These are phyloP conservation scores for Hirschioporus abietinus DNA, from an alignment of 768 basidiomycete species.

Conservation along the genomic window DNA sequence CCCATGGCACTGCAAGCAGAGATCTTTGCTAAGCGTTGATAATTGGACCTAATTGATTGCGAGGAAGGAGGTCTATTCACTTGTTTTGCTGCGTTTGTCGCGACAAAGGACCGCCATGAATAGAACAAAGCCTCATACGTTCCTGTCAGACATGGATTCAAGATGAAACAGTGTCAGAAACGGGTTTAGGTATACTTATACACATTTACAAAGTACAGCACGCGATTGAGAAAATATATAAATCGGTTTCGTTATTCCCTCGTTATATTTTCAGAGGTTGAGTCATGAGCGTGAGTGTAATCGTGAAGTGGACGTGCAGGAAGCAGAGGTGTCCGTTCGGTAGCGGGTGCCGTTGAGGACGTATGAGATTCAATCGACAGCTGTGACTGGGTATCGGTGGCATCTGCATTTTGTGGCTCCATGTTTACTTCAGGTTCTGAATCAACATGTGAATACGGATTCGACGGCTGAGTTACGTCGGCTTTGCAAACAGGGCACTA, in stretches of 20 bases:
- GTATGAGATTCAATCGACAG: neutral
- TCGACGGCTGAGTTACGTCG: conserved; percentile 69
- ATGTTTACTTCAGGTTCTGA: conserved; percentile 9
- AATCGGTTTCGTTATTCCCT: neutral
- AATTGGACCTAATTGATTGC: neutral
- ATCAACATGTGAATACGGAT: conserved; percentile 27
- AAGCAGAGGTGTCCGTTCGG: conserved; percentile 31
- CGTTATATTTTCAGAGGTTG: neutral
- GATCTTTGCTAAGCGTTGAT: neutral
- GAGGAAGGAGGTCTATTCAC: neutral
- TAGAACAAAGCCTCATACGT: neutral
- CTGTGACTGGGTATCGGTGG: conserved; percentile 9
- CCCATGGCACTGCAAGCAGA: neutral
- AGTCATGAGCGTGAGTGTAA: conserved; percentile 1
- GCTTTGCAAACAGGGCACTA: conserved; percentile 93
- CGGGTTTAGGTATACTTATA: neutral
- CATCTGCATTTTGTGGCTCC: neutral
- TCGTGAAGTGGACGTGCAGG: conserved; percentile 12
- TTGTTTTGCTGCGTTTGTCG: neutral
- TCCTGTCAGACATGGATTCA: neutral
- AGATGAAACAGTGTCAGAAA: neutral
- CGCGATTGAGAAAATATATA: neutral
- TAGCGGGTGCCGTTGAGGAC: conserved; percentile 15
- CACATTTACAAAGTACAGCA: neutral
- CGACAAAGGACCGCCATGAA: neutral